Base-by-base conservation (phyloP, 352 stramenopile species). In the Pythium dissimile region DNA sequence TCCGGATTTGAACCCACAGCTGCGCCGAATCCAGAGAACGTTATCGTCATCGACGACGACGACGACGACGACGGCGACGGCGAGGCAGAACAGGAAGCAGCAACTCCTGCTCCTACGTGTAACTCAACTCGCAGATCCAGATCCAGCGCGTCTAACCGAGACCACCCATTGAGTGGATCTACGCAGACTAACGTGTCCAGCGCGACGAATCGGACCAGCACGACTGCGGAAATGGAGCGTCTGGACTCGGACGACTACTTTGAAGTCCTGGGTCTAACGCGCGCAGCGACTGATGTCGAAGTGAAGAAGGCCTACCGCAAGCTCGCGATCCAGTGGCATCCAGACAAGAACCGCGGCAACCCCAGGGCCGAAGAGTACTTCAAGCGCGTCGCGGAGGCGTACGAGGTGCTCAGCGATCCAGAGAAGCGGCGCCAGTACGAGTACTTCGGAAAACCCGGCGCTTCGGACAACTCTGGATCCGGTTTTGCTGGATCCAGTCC, bases 271-370 rank as follows among this genome's bases (percentile, higher is more conserved):
- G 70, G 70, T 4, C 52, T 92, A 9, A 16, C 60, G 10, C 71
- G 67, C 34, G 51, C 59, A 0, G 77, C 73, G 16, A 73, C 66
- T 0, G 80, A 77, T 2, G 53, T 66, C 1, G 80, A 90, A n/a
- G 67, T 92, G 15, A 84, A 82, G 58, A 69, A 70, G 18, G 83
- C 83, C 31, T 92, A 90, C 60, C 55, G 73, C 11, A 84, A 83
- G 44, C 58, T 90, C 53, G 79, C 79, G 26, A 69, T 98, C 32
- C 93, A 94, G 58, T 97, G 89, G 72, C 94, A 98, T 64, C 94
- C 94, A 1, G 94, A 98, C 64, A 98, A 98, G 67, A 97, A 97
- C 65, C 78, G 84, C 34, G 73, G 79, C 21, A 65, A 89, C 59
- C 71, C 88, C 23, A 66, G 67, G 18, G 91, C 92, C 11, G 80